Base-by-base conservation (phyloP, 495 filamentous ascomycete genomes). In the Cercophora newfieldiana region DNA sequence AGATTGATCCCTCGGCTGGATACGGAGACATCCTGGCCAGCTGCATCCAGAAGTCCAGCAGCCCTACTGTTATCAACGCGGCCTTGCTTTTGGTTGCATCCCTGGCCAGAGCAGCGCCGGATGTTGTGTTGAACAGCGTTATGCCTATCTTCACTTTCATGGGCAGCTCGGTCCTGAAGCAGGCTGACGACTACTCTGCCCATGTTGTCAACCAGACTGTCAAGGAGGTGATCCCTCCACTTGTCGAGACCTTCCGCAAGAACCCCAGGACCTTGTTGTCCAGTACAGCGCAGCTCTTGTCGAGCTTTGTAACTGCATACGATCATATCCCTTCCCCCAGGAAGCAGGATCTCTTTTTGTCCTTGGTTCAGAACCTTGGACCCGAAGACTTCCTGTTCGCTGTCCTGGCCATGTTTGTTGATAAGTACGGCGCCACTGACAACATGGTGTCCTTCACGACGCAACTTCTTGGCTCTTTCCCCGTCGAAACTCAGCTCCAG, bases 121-220 rank as follows among this genome's bases (percentile, higher is more conserved):
- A 97, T 71, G 77, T 93, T 24, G 91, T 99, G 10, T 83, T 98
- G 59, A 94, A 99, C 73, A 97, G 91, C 66, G 91, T 99, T 59
- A 98, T 99, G 95, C 96, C 96, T 6, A 94, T 99, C 37, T 99
- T 99, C 78, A 97, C 95, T 0, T 97, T 97, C 77, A 96, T 97
- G 91, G 91, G 93, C 44, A 88, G 89, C 29, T 94, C 90, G 26
- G 88, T 96, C 10, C 84, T 99, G 22, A 87, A 90, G 30, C 93
- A 96, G 78, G 89, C 92, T 66, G 95, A 99, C 71, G 94, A 97
- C 48, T 97, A 95, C 77, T 98, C 95, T 5, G 93, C 92, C 3
- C 89, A 96, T 71, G 94, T 98, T 26, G 92, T 97, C 65, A 90
- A 90, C 60, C 87, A 91, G 74, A 97, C 94, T 0, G 90, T 99